These are phyloP conservation scores for Lactarius sanguifluus DNA, from an alignment of 768 basidiomycete species.

Conservation along the genomic window DNA sequence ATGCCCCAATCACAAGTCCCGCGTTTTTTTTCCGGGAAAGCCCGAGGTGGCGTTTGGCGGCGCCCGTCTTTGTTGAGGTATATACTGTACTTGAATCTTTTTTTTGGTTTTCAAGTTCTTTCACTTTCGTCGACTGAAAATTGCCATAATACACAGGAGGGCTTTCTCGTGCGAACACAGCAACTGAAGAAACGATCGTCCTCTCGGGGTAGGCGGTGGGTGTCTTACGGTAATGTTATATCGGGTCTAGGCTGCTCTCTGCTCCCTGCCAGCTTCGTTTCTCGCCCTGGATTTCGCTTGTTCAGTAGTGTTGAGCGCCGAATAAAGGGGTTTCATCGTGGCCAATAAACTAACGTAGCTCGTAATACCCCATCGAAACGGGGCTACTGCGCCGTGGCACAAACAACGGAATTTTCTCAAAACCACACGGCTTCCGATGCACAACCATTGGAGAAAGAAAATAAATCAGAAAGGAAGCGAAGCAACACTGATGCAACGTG, in stretches of 20 bases:
- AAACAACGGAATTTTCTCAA: neutral
- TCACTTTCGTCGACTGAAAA: neutral
- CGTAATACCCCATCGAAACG: neutral
- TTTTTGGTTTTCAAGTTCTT: neutral
- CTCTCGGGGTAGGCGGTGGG: neutral
- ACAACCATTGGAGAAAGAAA: neutral
- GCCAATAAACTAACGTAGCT: neutral
- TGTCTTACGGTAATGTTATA: neutral
- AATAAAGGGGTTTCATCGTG: neutral
- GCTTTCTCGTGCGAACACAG: neutral
- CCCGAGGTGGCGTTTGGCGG: constrained; percentile 3
- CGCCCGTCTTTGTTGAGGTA: neutral
- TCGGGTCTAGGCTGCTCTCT: neutral
- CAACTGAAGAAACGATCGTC: neutral
- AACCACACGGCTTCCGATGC: neutral
- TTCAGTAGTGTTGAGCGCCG: neutral
- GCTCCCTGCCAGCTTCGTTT: neutral
- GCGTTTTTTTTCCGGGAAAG: neutral
- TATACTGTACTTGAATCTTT: neutral
- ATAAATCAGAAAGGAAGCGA: neutral
- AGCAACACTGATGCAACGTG: neutral
- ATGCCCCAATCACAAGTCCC: neutral
- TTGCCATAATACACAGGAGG: neutral
- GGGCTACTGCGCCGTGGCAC: neutral
- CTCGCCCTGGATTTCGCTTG: neutral